A percentile compares a stretch with the other conserved stretches of the same genome.
Conservation (phyloP, 805 yeast genomes). For the Hanseniaspora lindneri region DNA sequence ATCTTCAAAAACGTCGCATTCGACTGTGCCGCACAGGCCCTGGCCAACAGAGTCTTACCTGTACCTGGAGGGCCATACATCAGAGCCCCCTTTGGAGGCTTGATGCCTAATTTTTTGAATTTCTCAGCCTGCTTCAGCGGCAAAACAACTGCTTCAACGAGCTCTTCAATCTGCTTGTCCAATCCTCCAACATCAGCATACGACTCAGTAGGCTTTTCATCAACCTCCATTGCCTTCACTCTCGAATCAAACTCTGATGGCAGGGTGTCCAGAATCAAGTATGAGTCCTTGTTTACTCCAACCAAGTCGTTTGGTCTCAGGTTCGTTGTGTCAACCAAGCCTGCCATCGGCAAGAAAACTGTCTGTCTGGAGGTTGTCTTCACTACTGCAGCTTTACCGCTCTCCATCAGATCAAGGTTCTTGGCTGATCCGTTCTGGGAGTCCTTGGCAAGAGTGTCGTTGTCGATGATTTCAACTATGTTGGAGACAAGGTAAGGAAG, state of each 20-base stretch:
- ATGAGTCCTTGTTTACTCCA: constrained; percentile 95
- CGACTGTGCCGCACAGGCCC: constrained; percentile 98
- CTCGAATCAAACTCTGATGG: constrained; percentile 97
- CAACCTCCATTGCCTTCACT: constrained; percentile 98
- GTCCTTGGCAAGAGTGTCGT: constrained; percentile 37
- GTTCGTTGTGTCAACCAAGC: constrained; percentile 82
- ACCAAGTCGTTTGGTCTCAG: constrained; percentile 95
- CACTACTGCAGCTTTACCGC: constrained; percentile 95
- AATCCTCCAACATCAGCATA: constrained; percentile 96
- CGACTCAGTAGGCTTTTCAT: constrained; percentile 95
- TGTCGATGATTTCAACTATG: constrained; percentile 87
- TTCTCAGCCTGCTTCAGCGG: constrained; percentile 98
- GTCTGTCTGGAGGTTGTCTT: constrained; percentile 97
- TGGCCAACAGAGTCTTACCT: constrained; percentile 90
- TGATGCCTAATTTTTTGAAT: constrained; percentile 85
- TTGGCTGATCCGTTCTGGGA: constrained; percentile 85
- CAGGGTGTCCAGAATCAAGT: constrained; percentile 79
- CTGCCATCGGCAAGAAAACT: constrained; percentile 88
- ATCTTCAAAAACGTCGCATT: constrained; percentile 92
- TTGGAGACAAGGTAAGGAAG: constrained; percentile 93
- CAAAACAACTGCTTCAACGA: constrained; percentile 93
- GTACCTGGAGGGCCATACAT: constrained; percentile 99
- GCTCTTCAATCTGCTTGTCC: constrained; percentile 95
- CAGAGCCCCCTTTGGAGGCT: constrained; percentile 95
- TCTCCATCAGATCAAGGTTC: constrained; percentile 79